Base-by-base conservation (phyloP, 1,139 yeast genomes). In the Taphrina populina region DNA sequence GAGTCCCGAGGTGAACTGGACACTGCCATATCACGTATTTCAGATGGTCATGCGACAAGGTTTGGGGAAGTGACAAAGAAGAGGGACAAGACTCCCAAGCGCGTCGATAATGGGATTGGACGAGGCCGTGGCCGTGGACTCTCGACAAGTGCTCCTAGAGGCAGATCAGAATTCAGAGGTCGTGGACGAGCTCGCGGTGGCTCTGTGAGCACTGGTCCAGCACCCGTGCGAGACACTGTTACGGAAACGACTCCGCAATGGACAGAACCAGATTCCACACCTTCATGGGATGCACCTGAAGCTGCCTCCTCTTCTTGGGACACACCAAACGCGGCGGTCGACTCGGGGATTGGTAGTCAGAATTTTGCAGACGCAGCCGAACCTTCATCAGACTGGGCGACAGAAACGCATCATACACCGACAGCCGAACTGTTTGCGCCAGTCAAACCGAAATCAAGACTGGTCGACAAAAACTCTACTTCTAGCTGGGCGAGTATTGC, bases 401-500 rank as follows among this genome's bases (percentile, higher is more conserved):
- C 43, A 4, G n/a, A n/a, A n/a, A n/a, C n/a, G n/a, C n/a, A n/a
- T n/a, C n/a, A n/a, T n/a, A n/a, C n/a, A n/a, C n/a, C n/a, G n/a
- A 37, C 43, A 4, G 43, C 29, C 4, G 5, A 23, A 5, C 24
- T 21, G 11, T 23, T 27, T 37, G 43, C 43, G 29, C 43, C 43
- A 13, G 30, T 46, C 10, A 49, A 49, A n/a, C 54, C 54, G 13
- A 49, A 49, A 11, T 40, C 54, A n/a, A 37, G 54, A 6, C 29
- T 49, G 19, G 37, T 49, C 20, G 54, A 49, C 13, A 49, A 49
- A 30, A 49, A 49, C 26, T 49, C 54, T 4, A 39, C 44, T 15
- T 49, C 46, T 17, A 49, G 54, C 39, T 49, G 54, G 54, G 54
- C 54, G 21, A 37, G 46, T 11, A 33, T 49, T 15, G 54, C 54